Conservation (phyloP, 257 asterid species). For the Nicotiana undulata region DNA sequence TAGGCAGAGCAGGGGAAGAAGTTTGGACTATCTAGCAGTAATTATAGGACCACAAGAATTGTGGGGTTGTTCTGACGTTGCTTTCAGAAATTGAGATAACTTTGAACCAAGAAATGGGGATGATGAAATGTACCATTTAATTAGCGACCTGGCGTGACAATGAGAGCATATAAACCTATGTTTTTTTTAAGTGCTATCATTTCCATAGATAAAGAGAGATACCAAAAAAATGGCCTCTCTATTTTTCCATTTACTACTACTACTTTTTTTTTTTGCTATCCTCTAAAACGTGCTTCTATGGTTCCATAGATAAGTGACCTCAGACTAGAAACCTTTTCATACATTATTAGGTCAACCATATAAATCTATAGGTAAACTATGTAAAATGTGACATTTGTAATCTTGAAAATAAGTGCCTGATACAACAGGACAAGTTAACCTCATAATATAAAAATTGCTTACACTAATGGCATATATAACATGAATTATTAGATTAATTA, state of each 20-base stretch:
- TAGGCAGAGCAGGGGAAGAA: background rate
- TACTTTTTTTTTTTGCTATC: background rate
- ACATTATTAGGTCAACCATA: too few species aligned
- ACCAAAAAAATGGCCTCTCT: background rate
- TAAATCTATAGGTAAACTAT: too few species aligned
- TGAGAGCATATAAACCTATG: conserved; percentile 12
- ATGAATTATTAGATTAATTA: too few species aligned
- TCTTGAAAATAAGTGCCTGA: too few species aligned
- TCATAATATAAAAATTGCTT: too few species aligned
- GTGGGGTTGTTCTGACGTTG: conserved; percentile 21
- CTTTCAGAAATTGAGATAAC: conserved; percentile 30
- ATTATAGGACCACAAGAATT: conserved; percentile 38
- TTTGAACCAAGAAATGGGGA: conserved; percentile 2
- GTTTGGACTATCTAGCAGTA: conserved; percentile 6
- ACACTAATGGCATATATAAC: too few species aligned
- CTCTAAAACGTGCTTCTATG: background rate
- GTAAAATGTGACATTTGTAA: too few species aligned
- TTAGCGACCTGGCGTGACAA: conserved; percentile 6
- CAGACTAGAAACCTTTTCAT: too few species aligned
- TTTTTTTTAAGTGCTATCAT: background rate
- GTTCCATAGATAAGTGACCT: conserved; percentile 1
- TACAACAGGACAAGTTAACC: too few species aligned
- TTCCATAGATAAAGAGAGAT: background rate
- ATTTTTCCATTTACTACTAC: background rate
- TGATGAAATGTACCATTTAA: conserved; percentile 8